Evolutionary conservation across 768 basidiomycete species (phyloP).

Genomic region (Pleurotus ostreatus): DNA sequence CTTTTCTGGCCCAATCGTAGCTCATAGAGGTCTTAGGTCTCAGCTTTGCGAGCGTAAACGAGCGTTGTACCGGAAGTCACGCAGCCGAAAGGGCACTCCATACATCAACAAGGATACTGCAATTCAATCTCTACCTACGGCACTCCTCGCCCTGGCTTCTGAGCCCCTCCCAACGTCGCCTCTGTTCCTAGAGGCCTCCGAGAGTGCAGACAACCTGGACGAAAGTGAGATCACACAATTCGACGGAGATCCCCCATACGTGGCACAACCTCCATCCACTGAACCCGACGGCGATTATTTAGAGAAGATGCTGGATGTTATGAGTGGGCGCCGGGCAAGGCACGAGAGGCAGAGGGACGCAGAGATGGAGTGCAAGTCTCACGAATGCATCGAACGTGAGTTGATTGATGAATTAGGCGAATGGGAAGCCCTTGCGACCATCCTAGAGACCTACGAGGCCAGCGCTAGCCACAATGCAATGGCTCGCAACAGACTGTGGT

Average conservation of each 20-base stretch:
- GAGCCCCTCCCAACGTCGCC: not conserved
- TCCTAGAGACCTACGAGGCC: not conserved
- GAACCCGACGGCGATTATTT: not conserved
- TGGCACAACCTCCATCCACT: not conserved
- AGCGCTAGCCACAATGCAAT: not conserved
- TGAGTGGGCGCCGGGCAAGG: constrained; percentile 2
- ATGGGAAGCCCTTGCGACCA: not conserved
- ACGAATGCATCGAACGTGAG: not conserved
- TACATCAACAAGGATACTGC: not conserved
- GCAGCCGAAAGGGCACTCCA: not conserved
- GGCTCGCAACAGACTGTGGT: not conserved
- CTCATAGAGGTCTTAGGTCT: not conserved
- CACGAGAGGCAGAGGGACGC: not conserved
- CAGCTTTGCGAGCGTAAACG: not conserved
- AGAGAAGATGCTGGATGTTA: constrained; percentile 1
- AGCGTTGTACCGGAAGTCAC: not conserved
- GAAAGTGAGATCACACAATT: constrained; percentile 1
- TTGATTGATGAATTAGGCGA: not conserved
- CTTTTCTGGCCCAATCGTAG: not conserved
- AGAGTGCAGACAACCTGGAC: constrained; percentile 4
- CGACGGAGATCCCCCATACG: not conserved
- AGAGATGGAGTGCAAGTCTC: not conserved
- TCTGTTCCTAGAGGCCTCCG: constrained; percentile 1
- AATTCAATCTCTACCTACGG: not conserved
- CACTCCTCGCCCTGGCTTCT: not conserved